phyloP scores from a whole-genome alignment of 257 asterid genomes.

The Lavandula angustifolia region DNA sequence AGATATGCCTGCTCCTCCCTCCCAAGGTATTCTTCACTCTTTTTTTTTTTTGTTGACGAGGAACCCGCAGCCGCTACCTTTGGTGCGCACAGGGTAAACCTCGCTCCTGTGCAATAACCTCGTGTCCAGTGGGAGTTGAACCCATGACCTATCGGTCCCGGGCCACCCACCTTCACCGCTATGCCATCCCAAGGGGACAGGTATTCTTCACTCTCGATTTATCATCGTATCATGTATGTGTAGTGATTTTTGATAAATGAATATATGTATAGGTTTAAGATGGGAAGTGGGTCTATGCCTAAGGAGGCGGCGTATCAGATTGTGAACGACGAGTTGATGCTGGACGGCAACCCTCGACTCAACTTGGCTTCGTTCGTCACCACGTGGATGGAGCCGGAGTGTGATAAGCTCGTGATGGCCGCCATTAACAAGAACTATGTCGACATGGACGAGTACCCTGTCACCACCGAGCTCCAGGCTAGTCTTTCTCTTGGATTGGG shows the following conservation, averaged over 20 bases:
- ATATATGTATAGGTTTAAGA: conserved; percentile 42
- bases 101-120: too few species aligned
- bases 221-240: too few species aligned
- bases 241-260: not conserved
- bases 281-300: conserved; percentile 56
- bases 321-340: conserved; percentile 72
- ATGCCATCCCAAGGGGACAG: too few species aligned
- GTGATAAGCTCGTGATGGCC: too few species aligned
- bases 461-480: conserved; percentile 76
- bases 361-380: conserved; percentile 79
- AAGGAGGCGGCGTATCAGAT: conserved; percentile 78
- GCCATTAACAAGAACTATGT: conserved; percentile 70
- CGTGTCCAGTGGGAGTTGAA: too few species aligned
- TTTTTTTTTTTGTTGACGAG: too few species aligned
- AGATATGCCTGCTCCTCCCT: conserved; percentile 58
- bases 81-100: too few species aligned
- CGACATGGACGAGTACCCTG: conserved; percentile 84
- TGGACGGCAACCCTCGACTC: conserved; percentile 77
- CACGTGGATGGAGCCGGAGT: conserved; percentile 65
- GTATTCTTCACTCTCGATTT: conserved; percentile 8
- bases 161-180: too few species aligned
- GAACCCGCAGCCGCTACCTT: too few species aligned
- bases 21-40: too few species aligned
- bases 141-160: too few species aligned
- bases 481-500: conserved; percentile 28